Base-by-base conservation (phyloP, 345 rosid species). In the Lenwebbia sp. region DNA sequence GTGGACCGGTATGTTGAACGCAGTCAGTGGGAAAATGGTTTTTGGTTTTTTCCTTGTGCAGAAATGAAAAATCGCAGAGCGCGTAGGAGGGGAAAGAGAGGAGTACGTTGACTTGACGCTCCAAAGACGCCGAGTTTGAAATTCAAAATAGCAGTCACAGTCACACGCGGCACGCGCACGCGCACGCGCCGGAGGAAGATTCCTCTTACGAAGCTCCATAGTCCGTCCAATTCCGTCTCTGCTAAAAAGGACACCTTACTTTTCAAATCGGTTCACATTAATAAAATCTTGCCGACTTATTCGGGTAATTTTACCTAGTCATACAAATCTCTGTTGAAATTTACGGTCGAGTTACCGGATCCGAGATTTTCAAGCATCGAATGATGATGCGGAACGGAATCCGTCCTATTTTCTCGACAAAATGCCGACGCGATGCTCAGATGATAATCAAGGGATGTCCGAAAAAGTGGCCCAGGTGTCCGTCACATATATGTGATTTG, bases 101-200 rank as follows among this genome's bases (percentile, higher is more conserved):
- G 56, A 52, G 49, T 25, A 37, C 12, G 58, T 86, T 83, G 86
- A 85, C 52, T 78, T 33, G 56, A 75, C 84, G 74, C 47, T 37
- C 51, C 7, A 12, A 30, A 70, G 87, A 88, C 89, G 89, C 90
- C 89, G 89, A 75, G 88, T 90, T 90, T 87, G 92, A 90, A 83
- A 87, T 90, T 88, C 86, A 88, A 90, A 86, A 76, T 13, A 40
- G 30, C 85, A 2, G 26, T 47, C 62, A 13, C 30, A 17, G 14
- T 54, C 47, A 7, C 76, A 17, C 76, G 23, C 75, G 21, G 41
- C 75, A 17, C 56, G 11, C 41, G 7, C 47, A 12, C 65, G 37
- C 37, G 78, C 23, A 70, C 78, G 47, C 47, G 33, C 50, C 21
- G 11, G 70, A 25, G 74, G 83, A 33, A 55, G 83, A 55, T 76